Evolutionary conservation across 352 stramenopile genomes (phyloP).

Genomic region (Lagenidium giganteum): DNA sequence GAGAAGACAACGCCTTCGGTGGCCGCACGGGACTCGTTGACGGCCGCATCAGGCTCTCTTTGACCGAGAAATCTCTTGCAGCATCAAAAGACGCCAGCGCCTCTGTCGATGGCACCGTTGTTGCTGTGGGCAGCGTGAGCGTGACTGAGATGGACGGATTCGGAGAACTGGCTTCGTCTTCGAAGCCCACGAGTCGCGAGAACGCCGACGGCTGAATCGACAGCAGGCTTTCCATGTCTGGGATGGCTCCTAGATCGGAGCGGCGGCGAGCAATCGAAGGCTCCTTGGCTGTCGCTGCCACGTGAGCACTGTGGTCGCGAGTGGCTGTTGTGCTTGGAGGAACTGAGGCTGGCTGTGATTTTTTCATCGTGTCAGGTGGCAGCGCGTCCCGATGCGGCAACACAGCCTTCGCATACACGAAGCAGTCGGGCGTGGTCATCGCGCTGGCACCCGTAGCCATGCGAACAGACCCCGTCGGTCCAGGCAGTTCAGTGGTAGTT

Average conservation of each 20-base stretch:
- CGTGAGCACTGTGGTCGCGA: not conserved
- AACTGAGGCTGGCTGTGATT: too few relatives aligned
- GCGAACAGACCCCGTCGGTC: slow-evolving; percentile 5
- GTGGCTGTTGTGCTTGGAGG: not conserved
- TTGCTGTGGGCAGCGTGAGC: too few relatives aligned
- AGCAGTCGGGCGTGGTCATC: slow-evolving; percentile 23
- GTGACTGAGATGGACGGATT: too few relatives aligned
- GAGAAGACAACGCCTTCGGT: too few relatives aligned
- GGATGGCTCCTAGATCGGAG: not conserved
- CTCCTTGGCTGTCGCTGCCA: not conserved
- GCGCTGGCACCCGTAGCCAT: slow-evolving; percentile 11
- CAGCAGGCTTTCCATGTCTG: slow-evolving; percentile 1
- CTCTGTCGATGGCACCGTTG: too few relatives aligned
- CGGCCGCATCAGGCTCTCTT: too few relatives aligned
- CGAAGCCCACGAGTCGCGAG: slow-evolving; percentile 2
- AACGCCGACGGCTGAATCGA: slow-evolving; percentile 6
- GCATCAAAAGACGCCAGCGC: too few relatives aligned
- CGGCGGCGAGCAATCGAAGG: not conserved
- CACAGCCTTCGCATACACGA: slow-evolving; percentile 39
- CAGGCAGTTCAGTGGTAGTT: slow-evolving; percentile 5
- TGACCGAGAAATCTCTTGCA: too few relatives aligned
- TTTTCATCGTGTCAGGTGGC: too few relatives aligned
- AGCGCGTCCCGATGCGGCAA: slow-evolving; percentile 21
- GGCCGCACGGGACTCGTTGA: too few relatives aligned
- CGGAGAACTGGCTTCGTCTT: too few relatives aligned